Base-by-base conservation (phyloP, 2,329 filamentous ascomycete genomes). In the Aureobasidium subglaciale region DNA sequence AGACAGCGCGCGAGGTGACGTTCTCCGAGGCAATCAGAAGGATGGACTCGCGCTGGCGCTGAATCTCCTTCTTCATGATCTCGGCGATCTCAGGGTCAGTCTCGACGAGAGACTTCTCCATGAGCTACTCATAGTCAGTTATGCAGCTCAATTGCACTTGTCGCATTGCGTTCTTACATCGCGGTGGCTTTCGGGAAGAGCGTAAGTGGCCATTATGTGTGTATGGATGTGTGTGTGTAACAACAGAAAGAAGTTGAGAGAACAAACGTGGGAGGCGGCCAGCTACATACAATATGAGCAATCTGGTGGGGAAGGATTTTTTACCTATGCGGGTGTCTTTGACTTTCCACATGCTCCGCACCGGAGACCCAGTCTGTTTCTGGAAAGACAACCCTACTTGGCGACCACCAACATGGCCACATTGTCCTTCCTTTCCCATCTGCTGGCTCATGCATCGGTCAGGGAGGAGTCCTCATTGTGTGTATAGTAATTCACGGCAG, bases 11-110 rank as follows among this genome's bases (percentile, higher is more conserved):
- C 61, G 93, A 99, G 58, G 93, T 99, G 76, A 99, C 91, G 81
- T 99, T 99, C 80, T 99, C 93, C 56, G 93, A 97, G 69, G 93
- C 92, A 68, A 99, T 99, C 71, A 99, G 86, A 70, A 97, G 89
- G 75, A 99, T 95, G 67, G 91, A 97, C 81, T 99, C 91, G 74
- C 90, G 86, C 80, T 99, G 93, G 71, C 93, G 90, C 82, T 96
- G 85, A 69, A 96, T 87, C 78, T 97, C 92, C 67, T 88, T 84
- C 80, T 89, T 87, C 91, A 99, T 97, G 76, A 99, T 96, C 77
- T 87, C 80, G 63, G 90, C 90, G 68, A 99, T 89, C 82, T 97
- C 91, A 57, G 90, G 87, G 74, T 99, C 93, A 56, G 87, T 86
- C 66, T 96, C 89, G 67, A 92, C 77, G 67, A 99, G 84, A 73